Conservation (phyloP, 169 alveolate species). For the Cyclospora cayetanensis region DNA sequence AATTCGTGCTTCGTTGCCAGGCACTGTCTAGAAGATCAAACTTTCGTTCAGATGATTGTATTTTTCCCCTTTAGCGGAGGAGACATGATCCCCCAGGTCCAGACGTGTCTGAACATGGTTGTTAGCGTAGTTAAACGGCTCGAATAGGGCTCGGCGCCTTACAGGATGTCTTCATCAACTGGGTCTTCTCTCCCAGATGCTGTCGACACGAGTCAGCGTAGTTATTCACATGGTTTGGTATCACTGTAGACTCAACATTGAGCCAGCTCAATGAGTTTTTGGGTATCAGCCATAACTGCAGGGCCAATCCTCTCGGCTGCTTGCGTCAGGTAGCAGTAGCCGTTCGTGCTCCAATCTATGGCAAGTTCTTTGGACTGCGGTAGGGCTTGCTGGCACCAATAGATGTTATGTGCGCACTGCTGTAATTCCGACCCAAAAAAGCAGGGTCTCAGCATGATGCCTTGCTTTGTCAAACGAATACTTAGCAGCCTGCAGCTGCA, state of each 20-base stretch:
- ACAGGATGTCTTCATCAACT: constrained; percentile 58
- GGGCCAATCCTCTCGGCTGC: constrained; percentile 32
- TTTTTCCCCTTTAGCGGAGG: constrained; percentile 54
- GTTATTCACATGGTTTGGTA: neutral
- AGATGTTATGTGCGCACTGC: neutral
- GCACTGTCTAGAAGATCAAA: too few relatives aligned
- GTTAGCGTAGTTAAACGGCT: neutral
- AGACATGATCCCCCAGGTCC: constrained; percentile 60
- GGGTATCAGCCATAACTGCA: neutral
- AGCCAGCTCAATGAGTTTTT: constrained; percentile 4
- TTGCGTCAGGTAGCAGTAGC: constrained; percentile 46
- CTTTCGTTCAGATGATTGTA: too few relatives aligned
- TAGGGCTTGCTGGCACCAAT: neutral
- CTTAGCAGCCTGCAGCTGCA: constrained; percentile 58
- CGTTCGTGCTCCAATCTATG: constrained; percentile 30
- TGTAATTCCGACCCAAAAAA: neutral
- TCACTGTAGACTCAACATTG: neutral
- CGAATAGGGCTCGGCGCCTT: neutral
- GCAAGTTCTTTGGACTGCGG: constrained; percentile 3
- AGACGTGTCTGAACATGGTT: constrained; percentile 19
- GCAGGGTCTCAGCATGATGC: constrained; percentile 21
- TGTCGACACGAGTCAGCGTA: neutral
- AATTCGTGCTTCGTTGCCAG: too few relatives aligned
- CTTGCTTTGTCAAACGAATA: constrained; percentile 34
- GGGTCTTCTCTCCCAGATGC: constrained; percentile 60